Base-by-base conservation (phyloP, 768 basidiomycete genomes). In the Hericium alpestre region DNA sequence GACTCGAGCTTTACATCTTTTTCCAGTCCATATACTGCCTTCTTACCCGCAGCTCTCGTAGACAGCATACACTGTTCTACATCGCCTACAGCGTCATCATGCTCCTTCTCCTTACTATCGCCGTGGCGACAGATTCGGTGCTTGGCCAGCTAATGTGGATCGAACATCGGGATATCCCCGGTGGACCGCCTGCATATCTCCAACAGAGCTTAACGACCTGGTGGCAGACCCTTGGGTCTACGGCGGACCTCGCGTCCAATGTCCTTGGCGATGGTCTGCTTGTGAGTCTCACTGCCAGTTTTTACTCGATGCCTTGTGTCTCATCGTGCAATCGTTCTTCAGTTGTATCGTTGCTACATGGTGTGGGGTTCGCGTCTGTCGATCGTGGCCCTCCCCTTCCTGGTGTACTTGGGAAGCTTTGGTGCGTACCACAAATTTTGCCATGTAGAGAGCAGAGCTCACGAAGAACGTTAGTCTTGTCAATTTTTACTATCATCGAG, bases 91-190 rank as follows among this genome's bases (percentile, higher is more conserved):
- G 61, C 56, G 66, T 61, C 22, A 49, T 62, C 15, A 58, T 67
- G n/a, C 48, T 69, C 15, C 15, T 58, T 15, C 62, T 70, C 20
- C 59, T 65, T 58, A 68, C 67, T 20, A 63, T 69, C 51, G 61
- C 61, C 48, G 63, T 66, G 55, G 58, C 62, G 25, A 59, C 61
- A 1, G 63, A 70, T n/a, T 60, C 60, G 11, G 65, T 67, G 25
- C 69, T 46, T 20, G 43, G 16, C 43, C 43, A 46, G 43, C 4
- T 16, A 10, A 46, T 46, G n/a, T 46, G 16, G n/a, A 58, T 61
- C 51, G 61, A 60, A 38, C 46, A 57, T 39, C 59, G 61, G 12
- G 32, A 63, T 41, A 51, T 40, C 23, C 59, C 61, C 9, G 59
- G 59, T 11, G 61, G 61, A 10, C 61, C 59, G 13, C 27, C 18